These are phyloP conservation scores for Hypericum perforatum DNA, from an alignment of 345 rosid species.

Conservation along the genomic window DNA sequence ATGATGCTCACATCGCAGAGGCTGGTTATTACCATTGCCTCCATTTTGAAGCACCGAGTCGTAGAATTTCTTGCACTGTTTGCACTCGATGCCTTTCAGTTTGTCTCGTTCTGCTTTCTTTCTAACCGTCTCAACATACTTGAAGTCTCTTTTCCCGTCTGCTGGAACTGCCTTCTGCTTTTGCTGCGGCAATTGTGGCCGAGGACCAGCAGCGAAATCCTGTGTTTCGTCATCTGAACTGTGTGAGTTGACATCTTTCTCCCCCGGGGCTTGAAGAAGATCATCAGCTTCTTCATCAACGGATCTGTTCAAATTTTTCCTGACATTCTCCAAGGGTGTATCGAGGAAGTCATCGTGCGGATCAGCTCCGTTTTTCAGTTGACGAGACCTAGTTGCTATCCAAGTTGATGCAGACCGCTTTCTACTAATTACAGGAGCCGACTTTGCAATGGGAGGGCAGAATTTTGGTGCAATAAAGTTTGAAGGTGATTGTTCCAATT, in stretches of 20 bases:
- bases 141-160: conserved; percentile 40
- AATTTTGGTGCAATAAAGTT: conserved; percentile 17
- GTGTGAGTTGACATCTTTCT: conserved; percentile 21
- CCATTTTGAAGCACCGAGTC: conserved; percentile 71
- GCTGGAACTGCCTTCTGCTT: conserved; percentile 27
- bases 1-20: conserved; percentile 72
- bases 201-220: conserved; percentile 40
- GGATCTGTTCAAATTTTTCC: conserved; percentile 32
- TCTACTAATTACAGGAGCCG: conserved; percentile 31
- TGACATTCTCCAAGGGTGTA: conserved; percentile 61
- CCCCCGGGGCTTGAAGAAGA: background rate
- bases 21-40: conserved; percentile 24
- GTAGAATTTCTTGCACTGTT: conserved; percentile 89
- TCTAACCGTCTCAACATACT: conserved; percentile 72
- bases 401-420: conserved; percentile 65
- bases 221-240: conserved; percentile 66
- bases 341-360: conserved; percentile 88
- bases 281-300: conserved; percentile 24
- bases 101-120: conserved; percentile 65
- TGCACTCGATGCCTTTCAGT: conserved; percentile 71
- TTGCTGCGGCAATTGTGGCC: conserved; percentile 27
- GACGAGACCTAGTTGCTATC: conserved; percentile 67
- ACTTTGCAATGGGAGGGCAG: conserved; percentile 29
- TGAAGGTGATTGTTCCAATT: conserved; percentile 22
- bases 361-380: conserved; percentile 43